Base-by-base conservation (phyloP, 208 protist genomes). In the Trypanosoma mega region DNA sequence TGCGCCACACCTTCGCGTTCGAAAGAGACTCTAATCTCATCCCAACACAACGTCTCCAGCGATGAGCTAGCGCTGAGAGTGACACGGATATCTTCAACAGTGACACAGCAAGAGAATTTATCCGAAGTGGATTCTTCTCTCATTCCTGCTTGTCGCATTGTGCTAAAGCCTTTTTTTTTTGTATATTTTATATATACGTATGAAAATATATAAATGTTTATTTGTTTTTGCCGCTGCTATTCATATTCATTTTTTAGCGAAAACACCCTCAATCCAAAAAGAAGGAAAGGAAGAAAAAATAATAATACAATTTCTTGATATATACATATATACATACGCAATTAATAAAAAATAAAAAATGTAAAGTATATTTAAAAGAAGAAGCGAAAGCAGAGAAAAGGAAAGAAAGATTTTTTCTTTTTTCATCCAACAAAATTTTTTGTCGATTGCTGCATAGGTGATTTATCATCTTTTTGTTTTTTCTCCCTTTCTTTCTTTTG, bases 51-150 rank as follows among this genome's bases (percentile, higher is more conserved):
- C 27, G 72, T 45, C 47, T 74, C 49, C 24, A 61, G 11, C 37
- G 37, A 55, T 26, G 39, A 50, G 23, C 44, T 27, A 2, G 18
- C 29, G 6, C 26, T 55, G 23, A 82, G 56, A 48, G 7, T 26
- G 6, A 68, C 37, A 36, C 68, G 74, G 27, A 89, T 58, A 36
- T 89, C 68, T 55, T 89, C 74, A 11, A 89, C 53, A 34, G 73
- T 72, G 34, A 89, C 48, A 44, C 72, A 69, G 63, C 82, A 89
- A 18, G 66, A 57, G 55, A 82, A 78, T 36, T 65, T 58, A 11
- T 66, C 58, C 23, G 31, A 16, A 1, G 0, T 14, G 18, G 1
- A 50, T 20, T 41, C 20, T 7, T 39, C 23, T 45, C 41, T 29
- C 29, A 41, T 7, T 29, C 48, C 16, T 48, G 11, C 16, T 18